These are phyloP conservation scores for Orychophragmus violaceus DNA, from an alignment of 345 rosid genomes.

Conservation along the genomic window DNA sequence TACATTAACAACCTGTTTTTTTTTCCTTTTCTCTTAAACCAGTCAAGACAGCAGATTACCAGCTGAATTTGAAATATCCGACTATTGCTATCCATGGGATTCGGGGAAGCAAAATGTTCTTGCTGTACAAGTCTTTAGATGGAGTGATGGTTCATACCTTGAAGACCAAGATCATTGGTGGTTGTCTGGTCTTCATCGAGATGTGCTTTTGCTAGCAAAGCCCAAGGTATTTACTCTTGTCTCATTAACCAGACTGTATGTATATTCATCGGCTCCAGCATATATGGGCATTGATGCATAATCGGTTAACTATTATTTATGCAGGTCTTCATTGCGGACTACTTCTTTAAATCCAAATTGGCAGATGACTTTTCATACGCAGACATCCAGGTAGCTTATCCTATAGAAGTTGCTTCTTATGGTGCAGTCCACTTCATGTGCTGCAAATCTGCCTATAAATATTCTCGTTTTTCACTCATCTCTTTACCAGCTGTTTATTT, in stretches of 20 bases:
- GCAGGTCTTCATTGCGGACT: slow-evolving; percentile 95
- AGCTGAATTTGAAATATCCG: slow-evolving; percentile 97
- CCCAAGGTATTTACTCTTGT: slow-evolving; percentile 58
- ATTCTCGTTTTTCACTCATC: background rate
- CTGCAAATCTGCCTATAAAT: background rate
- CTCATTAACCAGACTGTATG: slow-evolving; percentile 1
- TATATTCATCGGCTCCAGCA: background rate
- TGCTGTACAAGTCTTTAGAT: slow-evolving; percentile 95
- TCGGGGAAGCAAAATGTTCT: slow-evolving; percentile 74
- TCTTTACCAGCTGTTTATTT: background rate
- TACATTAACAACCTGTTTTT: slow-evolving; percentile 17
- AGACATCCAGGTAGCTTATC: slow-evolving; percentile 57
- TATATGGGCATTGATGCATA: background rate
- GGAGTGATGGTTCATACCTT: slow-evolving; percentile 99
- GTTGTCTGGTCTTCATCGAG: slow-evolving; percentile 96
- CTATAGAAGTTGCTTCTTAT: background rate
- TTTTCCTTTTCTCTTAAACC: slow-evolving; percentile 24
- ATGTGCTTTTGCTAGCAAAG: slow-evolving; percentile 93
- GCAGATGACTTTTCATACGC: slow-evolving; percentile 60
- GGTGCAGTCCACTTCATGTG: background rate
- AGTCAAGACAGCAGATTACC: slow-evolving; percentile 99
- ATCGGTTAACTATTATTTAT: slow-evolving; percentile 12
- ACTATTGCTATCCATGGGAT: slow-evolving; percentile 65
- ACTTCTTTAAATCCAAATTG: slow-evolving; percentile 73
- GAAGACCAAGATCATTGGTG: slow-evolving; percentile 99